These are phyloP conservation scores for Sugiyamaella mastotermitis DNA, from an alignment of 805 yeast genomes.

Conservation along the genomic window DNA sequence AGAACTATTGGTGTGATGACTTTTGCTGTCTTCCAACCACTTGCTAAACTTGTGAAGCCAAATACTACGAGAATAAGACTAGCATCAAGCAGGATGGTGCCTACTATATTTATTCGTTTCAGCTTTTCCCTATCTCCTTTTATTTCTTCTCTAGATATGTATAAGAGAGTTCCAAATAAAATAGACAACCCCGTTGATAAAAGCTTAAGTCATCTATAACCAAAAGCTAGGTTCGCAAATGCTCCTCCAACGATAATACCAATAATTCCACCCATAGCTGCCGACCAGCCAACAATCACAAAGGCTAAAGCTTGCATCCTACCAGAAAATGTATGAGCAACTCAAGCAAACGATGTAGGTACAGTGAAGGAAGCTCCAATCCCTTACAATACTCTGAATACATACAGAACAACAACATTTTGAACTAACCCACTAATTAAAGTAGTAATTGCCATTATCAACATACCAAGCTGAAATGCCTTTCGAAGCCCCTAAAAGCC, in stretches of 20 bases:
- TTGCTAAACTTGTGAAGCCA: constrained; percentile 43
- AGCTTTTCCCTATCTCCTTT: constrained; percentile 17
- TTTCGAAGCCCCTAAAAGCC: constrained; percentile 38
- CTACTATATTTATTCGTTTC: constrained; percentile 33
- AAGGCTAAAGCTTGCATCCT: constrained; percentile 27
- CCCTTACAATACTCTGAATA: constrained; percentile 43
- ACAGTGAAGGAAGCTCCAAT: constrained; percentile 37
- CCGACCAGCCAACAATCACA: constrained; percentile 23
- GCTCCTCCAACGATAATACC: constrained; percentile 43
- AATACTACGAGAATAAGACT: constrained; percentile 36
- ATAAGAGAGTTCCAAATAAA: constrained; percentile 20
- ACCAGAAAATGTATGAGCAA: constrained; percentile 29
- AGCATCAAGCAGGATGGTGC: constrained; percentile 30
- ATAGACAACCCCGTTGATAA: constrained; percentile 32
- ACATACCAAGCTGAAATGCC: constrained; percentile 28
- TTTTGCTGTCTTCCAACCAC: constrained; percentile 35
- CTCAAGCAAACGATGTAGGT: constrained; percentile 34
- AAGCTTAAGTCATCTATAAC: constrained; percentile 37
- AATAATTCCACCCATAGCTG: constrained; percentile 32
- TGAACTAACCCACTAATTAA: constrained; percentile 29
- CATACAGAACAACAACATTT: constrained; percentile 33
- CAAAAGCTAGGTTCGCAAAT: constrained; percentile 32
- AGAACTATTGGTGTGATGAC: constrained; percentile 39
- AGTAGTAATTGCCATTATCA: too few relatives aligned
- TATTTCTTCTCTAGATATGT: constrained; percentile 28